These are phyloP conservation scores for Globisporangium paddicum DNA, from an alignment of 352 stramenopile genomes.

Conservation along the genomic window DNA sequence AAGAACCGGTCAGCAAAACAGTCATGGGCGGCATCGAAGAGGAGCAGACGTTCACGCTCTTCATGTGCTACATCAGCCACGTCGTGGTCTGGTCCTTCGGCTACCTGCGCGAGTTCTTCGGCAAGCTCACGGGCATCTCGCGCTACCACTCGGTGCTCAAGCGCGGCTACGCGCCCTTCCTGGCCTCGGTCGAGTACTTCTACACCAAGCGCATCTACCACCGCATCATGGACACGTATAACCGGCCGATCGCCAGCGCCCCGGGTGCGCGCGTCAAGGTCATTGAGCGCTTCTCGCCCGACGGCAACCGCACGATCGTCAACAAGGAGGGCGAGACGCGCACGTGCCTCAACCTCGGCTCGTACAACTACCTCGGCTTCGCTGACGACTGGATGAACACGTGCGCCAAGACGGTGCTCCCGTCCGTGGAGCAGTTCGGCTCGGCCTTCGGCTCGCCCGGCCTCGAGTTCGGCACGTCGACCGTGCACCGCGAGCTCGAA, in stretches of 20 bases:
- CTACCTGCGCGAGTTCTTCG: conserved; percentile 29
- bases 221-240: conserved; percentile 73
- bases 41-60: too few relatives aligned
- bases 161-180: conserved; percentile 70
- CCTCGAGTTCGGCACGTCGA: conserved; percentile 47
- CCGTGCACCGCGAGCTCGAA: conserved; percentile 89
- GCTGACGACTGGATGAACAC: conserved; percentile 93
- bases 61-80: too few relatives aligned
- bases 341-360: conserved; percentile 91
- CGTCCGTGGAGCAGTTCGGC: conserved; percentile 70
- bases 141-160: conserved; percentile 23
- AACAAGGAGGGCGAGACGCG: too few relatives aligned
- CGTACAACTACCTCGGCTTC: conserved; percentile 97
- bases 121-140: conserved; percentile 20
- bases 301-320: too few relatives aligned
- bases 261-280: conserved; percentile 15
- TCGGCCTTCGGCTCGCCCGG: conserved; percentile 38
- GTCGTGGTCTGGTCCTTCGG: too few relatives aligned
- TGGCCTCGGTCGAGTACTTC: conserved; percentile 93
- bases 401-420: conserved; percentile 45
- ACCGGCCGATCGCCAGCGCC: conserved; percentile 27
- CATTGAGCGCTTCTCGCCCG: too few relatives aligned
- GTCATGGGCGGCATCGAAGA: too few relatives aligned
- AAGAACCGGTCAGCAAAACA: too few relatives aligned
- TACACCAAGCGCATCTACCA: conserved; percentile 93